Evolutionary conservation across 805 yeast species (phyloP).

Genomic region (Metschnikowia noctiluminum): DNA sequence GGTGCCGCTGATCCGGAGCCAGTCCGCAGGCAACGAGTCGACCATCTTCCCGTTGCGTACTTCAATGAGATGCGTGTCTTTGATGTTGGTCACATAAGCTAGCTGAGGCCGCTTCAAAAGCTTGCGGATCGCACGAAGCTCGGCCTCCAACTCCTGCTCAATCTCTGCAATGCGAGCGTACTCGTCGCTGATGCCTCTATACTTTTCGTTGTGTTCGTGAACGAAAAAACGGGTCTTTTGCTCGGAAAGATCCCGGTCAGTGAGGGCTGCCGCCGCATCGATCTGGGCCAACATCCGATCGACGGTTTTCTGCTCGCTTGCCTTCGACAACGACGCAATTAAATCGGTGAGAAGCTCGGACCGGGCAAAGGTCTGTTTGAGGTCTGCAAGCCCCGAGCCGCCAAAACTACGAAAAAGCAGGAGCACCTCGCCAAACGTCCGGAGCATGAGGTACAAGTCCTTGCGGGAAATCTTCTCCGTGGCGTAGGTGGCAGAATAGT

Average conservation of each 20-base stretch:
- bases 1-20: conserved; percentile 76
- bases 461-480: conserved; percentile 47
- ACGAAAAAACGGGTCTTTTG: conserved; percentile 47
- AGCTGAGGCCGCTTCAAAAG: conserved; percentile 55
- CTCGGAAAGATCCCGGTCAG: conserved; percentile 42
- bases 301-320: conserved; percentile 30
- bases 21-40: conserved; percentile 61
- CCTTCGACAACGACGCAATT: conserved; percentile 35
- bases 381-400: conserved; percentile 8
- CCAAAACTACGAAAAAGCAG: conserved; percentile 19
- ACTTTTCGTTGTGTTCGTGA: conserved; percentile 23
- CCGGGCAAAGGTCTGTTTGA: conserved; percentile 22
- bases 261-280: conserved; percentile 48
- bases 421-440: conserved; percentile 38
- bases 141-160: conserved; percentile 48
- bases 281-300: conserved; percentile 46
- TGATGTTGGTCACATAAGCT: conserved; percentile 52
- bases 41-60: conserved; percentile 56
- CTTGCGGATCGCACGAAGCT: conserved; percentile 45
- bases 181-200: conserved; percentile 39
- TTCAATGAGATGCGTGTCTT: conserved; percentile 74
- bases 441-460: conserved; percentile 56
- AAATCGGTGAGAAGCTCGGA: conserved; percentile 34
- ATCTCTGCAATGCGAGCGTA: conserved; percentile 39
- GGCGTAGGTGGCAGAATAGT: conserved; percentile 44